Conservation (phyloP, 495 filamentous ascomycete genomes). For the Rhizodiscina lignyota region DNA sequence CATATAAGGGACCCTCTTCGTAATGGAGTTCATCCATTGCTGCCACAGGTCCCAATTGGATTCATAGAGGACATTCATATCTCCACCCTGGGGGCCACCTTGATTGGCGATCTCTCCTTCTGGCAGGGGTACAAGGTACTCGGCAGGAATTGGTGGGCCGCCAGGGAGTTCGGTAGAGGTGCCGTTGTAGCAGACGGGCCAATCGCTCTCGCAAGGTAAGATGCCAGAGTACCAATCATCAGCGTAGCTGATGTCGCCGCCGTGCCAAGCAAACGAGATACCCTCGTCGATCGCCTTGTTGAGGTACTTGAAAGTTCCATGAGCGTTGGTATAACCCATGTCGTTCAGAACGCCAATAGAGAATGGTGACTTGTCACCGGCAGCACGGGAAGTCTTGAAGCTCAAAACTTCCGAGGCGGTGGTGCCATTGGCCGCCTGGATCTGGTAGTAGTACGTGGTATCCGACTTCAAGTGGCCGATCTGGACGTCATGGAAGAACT, state of each 20-base stretch:
- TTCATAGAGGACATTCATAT: slow-evolving; percentile 33
- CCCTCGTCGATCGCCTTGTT: slow-evolving; percentile 22
- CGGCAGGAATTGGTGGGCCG: slow-evolving; percentile 9
- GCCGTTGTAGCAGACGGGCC: slow-evolving; percentile 38
- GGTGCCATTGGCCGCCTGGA: slow-evolving; percentile 27
- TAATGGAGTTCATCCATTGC: slow-evolving; percentile 21
- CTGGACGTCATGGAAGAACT: slow-evolving; percentile 32
- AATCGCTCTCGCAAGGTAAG: slow-evolving; percentile 28
- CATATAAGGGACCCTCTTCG: slow-evolving; percentile 19
- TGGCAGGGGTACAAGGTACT: slow-evolving; percentile 28
- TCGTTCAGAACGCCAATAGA: slow-evolving; percentile 28
- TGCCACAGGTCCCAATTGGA: slow-evolving; percentile 35
- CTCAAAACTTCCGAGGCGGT: slow-evolving; percentile 22
- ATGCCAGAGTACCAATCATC: slow-evolving; percentile 35
- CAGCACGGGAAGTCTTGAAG: slow-evolving; percentile 27
- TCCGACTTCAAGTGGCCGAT: slow-evolving; percentile 22
- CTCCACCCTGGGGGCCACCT: slow-evolving; percentile 30
- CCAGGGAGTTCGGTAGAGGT: slow-evolving; percentile 24
- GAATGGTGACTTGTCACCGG: slow-evolving; percentile 17
- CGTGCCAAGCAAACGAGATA: slow-evolving; percentile 33
- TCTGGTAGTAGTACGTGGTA: slow-evolving; percentile 31
- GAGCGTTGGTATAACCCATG: slow-evolving; percentile 33
- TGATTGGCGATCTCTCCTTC: slow-evolving; percentile 30
- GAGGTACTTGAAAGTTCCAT: slow-evolving; percentile 28
- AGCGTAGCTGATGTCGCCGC: slow-evolving; percentile 32